Evolutionary conservation across 805 yeast species (phyloP).

Genomic region (Kodamaea kakaduensis): DNA sequence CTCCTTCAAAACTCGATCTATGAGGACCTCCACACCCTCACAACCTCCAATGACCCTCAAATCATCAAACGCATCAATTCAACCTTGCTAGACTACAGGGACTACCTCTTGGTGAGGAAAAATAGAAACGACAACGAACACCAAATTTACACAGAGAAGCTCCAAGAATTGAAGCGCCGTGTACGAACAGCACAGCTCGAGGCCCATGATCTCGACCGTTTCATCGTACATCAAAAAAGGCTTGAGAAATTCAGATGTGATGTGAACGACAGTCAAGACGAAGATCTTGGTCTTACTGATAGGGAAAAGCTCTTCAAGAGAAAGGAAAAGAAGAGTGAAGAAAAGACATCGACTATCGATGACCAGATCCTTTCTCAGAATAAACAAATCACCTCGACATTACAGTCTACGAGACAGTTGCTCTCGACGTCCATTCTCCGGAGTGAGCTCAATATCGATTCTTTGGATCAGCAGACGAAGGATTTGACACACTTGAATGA

Average conservation of each 20-base stretch:
- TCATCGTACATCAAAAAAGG: slow-evolving; percentile 29
- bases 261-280: background rate
- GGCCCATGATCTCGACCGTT: slow-evolving; percentile 23
- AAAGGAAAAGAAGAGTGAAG: slow-evolving; percentile 14
- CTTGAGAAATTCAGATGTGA: slow-evolving; percentile 19
- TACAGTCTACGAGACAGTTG: slow-evolving; percentile 46
- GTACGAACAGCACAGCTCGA: slow-evolving; percentile 29
- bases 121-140: slow-evolving; percentile 2
- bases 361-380: slow-evolving; percentile 45
- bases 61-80: slow-evolving; percentile 10
- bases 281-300: slow-evolving; percentile 1
- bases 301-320: slow-evolving; percentile 21
- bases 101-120: slow-evolving; percentile 1
- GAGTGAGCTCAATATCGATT: slow-evolving; percentile 47
- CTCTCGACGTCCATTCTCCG: slow-evolving; percentile 48
- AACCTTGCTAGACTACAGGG: slow-evolving; percentile 7
- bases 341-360: slow-evolving; percentile 26
- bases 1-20: slow-evolving; percentile 19
- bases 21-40: slow-evolving; percentile 16
- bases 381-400: slow-evolving; percentile 41
- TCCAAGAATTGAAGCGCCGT: slow-evolving; percentile 17
- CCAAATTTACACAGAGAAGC: slow-evolving; percentile 6
- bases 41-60: slow-evolving; percentile 10
- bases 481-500: slow-evolving; percentile 39
- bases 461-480: slow-evolving; percentile 44